Evolutionary conservation across 345 rosid species (phyloP).

Genomic region (Euphorbia peplus): DNA sequence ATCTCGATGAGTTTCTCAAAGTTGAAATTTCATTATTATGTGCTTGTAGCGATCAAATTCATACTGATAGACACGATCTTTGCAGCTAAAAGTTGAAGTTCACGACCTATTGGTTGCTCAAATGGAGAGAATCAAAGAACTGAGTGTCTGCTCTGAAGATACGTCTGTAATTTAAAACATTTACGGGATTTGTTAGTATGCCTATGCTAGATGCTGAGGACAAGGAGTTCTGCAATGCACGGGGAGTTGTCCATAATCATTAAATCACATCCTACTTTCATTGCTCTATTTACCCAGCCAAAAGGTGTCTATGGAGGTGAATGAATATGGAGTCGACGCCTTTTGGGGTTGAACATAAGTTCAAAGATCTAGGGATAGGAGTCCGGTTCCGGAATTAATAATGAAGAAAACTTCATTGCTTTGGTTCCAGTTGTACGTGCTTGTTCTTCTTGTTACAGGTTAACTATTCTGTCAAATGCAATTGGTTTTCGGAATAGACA

Average conservation of each 20-base stretch:
- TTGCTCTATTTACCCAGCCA: neutral
- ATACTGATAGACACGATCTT: neutral
- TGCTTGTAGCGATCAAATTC: neutral
- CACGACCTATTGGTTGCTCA: constrained; percentile 49
- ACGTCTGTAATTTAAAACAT: neutral
- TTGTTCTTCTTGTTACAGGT: neutral
- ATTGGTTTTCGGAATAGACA: no score
- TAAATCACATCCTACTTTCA: neutral
- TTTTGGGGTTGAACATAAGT: neutral
- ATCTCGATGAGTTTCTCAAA: neutral
- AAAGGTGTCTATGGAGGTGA: neutral
- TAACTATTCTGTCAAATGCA: neutral
- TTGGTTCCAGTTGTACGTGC: neutral
- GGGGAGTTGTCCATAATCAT: neutral
- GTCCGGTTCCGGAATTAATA: neutral
- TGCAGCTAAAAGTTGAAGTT: constrained; percentile 63
- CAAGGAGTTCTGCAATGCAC: neutral
- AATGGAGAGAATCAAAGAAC: constrained; percentile 50
- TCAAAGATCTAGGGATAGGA: neutral
- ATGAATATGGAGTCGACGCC: neutral
- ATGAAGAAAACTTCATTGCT: neutral
- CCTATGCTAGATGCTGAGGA: neutral
- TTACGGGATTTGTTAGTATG: neutral
- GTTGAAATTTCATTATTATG: neutral
- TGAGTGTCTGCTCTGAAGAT: constrained; percentile 12